Conservation (phyloP, 257 asterid genomes). For the Osmanthus fragrans region DNA sequence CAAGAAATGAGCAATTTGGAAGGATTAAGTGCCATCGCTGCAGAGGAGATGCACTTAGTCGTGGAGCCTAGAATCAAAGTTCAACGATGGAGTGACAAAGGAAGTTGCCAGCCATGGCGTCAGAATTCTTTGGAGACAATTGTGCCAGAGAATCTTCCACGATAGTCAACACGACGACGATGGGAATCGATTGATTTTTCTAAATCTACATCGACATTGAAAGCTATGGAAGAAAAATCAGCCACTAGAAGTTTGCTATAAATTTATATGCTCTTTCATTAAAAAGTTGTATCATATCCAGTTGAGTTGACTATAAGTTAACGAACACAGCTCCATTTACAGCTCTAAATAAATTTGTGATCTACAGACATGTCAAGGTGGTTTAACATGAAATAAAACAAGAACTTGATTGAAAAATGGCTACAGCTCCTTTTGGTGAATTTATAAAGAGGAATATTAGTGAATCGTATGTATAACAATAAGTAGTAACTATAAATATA, state of each 20-base stretch:
- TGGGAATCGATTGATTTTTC: constrained; percentile 53
- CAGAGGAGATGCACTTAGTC: constrained; percentile 31
- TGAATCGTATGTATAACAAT: too few relatives aligned
- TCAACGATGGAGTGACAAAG: constrained; percentile 68
- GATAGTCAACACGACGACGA: constrained; percentile 61
- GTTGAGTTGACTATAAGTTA: too few relatives aligned
- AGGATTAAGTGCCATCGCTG: constrained; percentile 34
- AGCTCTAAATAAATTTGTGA: too few relatives aligned
- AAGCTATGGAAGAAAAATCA: constrained; percentile 6
- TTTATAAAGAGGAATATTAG: too few relatives aligned
- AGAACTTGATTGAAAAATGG: too few relatives aligned
- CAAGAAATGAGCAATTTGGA: constrained; percentile 34
- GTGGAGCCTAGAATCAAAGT: background rate
- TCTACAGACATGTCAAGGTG: too few relatives aligned
- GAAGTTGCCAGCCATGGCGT: constrained; percentile 73
- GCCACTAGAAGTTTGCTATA: constrained; percentile 32
- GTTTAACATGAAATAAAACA: too few relatives aligned
- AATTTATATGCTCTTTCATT: background rate
- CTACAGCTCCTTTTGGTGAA: too few relatives aligned
- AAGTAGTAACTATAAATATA: too few relatives aligned
- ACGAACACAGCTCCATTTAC: too few relatives aligned
- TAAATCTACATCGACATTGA: constrained; percentile 40
- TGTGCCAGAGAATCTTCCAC: constrained; percentile 80
- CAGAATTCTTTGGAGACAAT: constrained; percentile 70
- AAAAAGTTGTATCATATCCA: too few relatives aligned